phyloP scores from a whole-genome alignment of 129 eudicot species.

The Ambrosia artemisiifolia region DNA sequence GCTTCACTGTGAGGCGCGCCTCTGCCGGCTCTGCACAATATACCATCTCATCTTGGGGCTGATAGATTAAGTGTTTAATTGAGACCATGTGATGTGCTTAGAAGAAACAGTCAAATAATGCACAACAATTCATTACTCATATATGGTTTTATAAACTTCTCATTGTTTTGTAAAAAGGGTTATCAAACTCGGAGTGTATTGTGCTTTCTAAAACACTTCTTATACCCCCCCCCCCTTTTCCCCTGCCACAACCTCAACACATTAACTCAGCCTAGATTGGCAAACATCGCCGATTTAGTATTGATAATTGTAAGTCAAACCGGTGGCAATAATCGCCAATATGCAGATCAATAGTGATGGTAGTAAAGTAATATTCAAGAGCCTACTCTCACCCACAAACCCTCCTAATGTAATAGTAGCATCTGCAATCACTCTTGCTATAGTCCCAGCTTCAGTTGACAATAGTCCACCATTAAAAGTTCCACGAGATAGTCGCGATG shows the following conservation, averaged over 20 bases:
- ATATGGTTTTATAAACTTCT: not conserved
- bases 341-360: slow-evolving; percentile 77
- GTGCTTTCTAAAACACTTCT: not conserved
- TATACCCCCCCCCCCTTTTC: not conserved
- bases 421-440: slow-evolving; percentile 93
- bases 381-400: slow-evolving; percentile 54
- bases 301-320: slow-evolving; percentile 79
- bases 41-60: too few relatives aligned
- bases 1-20: too few relatives aligned
- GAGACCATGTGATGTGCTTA: not conserved
- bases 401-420: slow-evolving; percentile 85
- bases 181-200: not conserved
- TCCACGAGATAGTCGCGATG: slow-evolving; percentile 95
- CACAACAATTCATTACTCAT: not conserved
- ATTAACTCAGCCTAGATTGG: not conserved
- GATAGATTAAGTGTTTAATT: too few relatives aligned
- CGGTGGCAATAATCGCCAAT: slow-evolving; percentile 66
- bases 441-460: slow-evolving; percentile 93
- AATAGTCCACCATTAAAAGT: slow-evolving; percentile 87
- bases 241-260: not conserved
- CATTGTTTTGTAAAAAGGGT: not conserved
- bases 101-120: not conserved
- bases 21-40: too few relatives aligned
- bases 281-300: slow-evolving; percentile 31
- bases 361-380: slow-evolving; percentile 66